Base-by-base conservation (phyloP, 2,329 filamentous ascomycete genomes). In the Fusarium scirpi region DNA sequence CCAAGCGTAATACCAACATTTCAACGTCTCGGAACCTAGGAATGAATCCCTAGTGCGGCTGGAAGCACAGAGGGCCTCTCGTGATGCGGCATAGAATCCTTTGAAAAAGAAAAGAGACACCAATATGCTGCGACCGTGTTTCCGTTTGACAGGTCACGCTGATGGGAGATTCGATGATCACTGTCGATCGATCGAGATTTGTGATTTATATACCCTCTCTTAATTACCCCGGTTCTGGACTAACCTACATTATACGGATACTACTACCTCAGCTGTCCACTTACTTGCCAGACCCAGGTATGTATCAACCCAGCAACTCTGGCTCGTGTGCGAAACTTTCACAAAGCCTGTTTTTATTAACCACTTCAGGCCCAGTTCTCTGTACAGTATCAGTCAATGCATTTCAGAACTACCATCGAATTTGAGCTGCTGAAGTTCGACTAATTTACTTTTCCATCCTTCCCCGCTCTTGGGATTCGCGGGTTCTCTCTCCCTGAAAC, bases 121-220 rank as follows among this genome's bases (percentile, higher is more conserved):
- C 64, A 69, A 65, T 62, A 54, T 62, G 48, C 48, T 43, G 57
- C 43, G 18, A 15, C 54, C 54, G 57, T 70, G 46, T 60, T 59
- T 59, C 53, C 13, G 44, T 34, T 55, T 69, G 68, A 71, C 52
- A 65, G 53, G 68, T 71, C 69, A 71, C 53, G 65, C 34, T 69
- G 48, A 54, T 49, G 41, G 51, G 56, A 30, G 40, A 27, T 41
- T 58, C 38, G 69, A 54, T 52, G 69, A 71, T 71, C 69, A 46
- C 45, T 57, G 69, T 58, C 69, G 69, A 71, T 71, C 69, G 69
- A 71, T 71, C 69, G 69, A 71, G 69, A 71, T 71, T 70, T 43
- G 29, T 63, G 65, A 72, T 58, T 34, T 49, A 45, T 40, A 40
- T 47, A 6, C 18, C 44, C 45, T 49, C 12, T 53, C 47, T 47